phyloP scores from a whole-genome alignment of 2,329 filamentous ascomycete genomes.

The Xylaria polymorpha region DNA sequence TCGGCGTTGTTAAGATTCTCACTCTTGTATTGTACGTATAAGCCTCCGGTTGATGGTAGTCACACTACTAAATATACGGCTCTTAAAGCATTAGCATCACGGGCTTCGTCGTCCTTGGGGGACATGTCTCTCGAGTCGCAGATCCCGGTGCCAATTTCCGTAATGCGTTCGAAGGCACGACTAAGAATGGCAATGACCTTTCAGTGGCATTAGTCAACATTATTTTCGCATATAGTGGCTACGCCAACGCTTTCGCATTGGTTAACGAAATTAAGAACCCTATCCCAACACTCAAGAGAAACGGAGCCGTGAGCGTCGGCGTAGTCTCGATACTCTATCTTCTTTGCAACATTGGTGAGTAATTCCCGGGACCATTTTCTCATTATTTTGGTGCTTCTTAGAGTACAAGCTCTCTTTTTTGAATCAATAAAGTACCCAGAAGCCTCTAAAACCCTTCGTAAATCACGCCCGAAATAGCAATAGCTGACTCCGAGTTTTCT shows the following conservation, averaged over 20 bases:
- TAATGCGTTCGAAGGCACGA: constrained; percentile 64
- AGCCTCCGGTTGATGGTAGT: neutral
- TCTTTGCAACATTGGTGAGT: constrained; percentile 63
- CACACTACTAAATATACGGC: constrained; percentile 7
- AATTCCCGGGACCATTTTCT: no score
- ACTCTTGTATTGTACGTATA: constrained; percentile 65
- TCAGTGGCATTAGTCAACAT: constrained; percentile 70
- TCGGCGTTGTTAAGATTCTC: constrained; percentile 69
- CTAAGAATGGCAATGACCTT: constrained; percentile 57
- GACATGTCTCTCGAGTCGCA: constrained; percentile 59
- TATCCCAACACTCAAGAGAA: constrained; percentile 64
- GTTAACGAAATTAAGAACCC: constrained; percentile 70
- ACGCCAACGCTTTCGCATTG: constrained; percentile 69
- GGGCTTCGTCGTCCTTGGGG: constrained; percentile 71
- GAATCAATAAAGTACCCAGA: no score
- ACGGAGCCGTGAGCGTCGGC: constrained; percentile 61
- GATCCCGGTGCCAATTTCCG: constrained; percentile 66
- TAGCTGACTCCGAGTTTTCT: no score
- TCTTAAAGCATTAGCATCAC: constrained; percentile 61
- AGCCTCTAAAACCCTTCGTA: no score
- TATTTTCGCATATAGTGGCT: constrained; percentile 68
- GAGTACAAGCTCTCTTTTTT: no score
- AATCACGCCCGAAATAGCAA: no score
- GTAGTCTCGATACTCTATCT: constrained; percentile 66
- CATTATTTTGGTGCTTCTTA: no score